phyloP scores from a whole-genome alignment of 2,329 filamentous ascomycete species.

The Arachnomyces sp. region DNA sequence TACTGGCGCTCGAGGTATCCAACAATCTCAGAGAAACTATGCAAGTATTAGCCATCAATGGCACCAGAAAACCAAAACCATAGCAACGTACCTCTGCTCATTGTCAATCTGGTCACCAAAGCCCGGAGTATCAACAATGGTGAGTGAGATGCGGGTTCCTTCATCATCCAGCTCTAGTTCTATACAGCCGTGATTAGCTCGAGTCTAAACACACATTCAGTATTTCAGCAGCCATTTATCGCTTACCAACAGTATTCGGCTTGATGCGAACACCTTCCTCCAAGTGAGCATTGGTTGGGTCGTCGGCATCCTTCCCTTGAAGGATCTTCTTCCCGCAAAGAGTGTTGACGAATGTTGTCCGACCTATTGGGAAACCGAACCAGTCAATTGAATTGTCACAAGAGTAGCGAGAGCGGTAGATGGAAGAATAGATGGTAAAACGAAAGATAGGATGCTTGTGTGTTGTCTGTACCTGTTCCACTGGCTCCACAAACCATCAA shows the following conservation, averaged over 20 bases:
- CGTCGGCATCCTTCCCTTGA: conserved; percentile 84
- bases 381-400: conserved; percentile 12
- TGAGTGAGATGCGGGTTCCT: conserved; percentile 94
- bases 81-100: conserved; percentile 80
- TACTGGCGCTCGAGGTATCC: conserved; percentile 99
- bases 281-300: conserved; percentile 77
- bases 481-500: conserved; percentile 99
- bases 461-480: conserved; percentile 78
- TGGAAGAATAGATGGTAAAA: conserved; percentile 8
- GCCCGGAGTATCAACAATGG: conserved; percentile 95
- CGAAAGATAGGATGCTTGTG: conserved; percentile 10
- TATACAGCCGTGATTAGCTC: conserved; percentile 30
- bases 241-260: conserved; percentile 90
- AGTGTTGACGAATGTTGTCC: conserved; percentile 98
- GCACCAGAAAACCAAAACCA: neutral
- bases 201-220: neutral
- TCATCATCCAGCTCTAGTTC: conserved; percentile 96
- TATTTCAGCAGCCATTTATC: neutral
- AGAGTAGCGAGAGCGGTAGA: conserved; percentile 10
- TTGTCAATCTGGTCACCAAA: conserved; percentile 99
- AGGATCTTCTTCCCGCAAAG: conserved; percentile 94
- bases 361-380: conserved; percentile 55
- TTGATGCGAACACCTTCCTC: conserved; percentile 99
- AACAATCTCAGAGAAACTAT: conserved; percentile 92
- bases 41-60: conserved; percentile 16